Evolutionary conservation across 2,329 filamentous ascomycete genomes (phyloP), one percentile per base, ranked within the genome.

Genomic region (Monilinia vaccinii-corymbosi): DNA sequence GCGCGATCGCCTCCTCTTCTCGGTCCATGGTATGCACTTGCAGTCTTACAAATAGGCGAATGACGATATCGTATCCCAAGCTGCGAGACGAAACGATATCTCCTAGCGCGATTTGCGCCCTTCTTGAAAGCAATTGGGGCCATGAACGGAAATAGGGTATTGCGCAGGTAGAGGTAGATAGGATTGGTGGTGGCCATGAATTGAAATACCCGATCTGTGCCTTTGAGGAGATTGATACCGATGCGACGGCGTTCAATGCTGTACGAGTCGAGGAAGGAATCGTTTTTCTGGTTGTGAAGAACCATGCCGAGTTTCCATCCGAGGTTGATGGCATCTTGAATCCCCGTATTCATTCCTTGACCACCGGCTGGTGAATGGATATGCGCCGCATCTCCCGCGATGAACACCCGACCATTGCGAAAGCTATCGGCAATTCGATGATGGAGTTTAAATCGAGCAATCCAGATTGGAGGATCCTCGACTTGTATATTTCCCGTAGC

Each of bases 1-100:
- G 77, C 70, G 16, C 80, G 74, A 64, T 80, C 76, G 1, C 79
- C 79, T 36, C 78, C 77, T 47, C 72, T 71, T 2, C 81, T 64
- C 0, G 64, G 66, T 0, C 76, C 75, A 2, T 61, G 63, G 48
- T 69, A 73, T 4, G 67, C 69, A 1, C 59, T 10, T 3, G 70
- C 71, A 1, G 72, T 72, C 14, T 69, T 69, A 1, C 75, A 72
- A 13, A 79, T 65, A 1, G 67, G 52, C 59, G 74, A 77, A 1
- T 68, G 62, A 11, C 76, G 71, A 65, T 80, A 80, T 31, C 70
- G 71, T 50, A 79, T 71, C 21, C 72, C 68, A 25, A 79, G 71
- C 67, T 79, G 73, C 1, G 75, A 76, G 8, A 75, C 66, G 16
- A 75, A 73, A 2, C 65, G 63, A 40, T 77, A 75, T 3, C 62